These are phyloP conservation scores for Paecilomyces niveus DNA, from an alignment of 2,329 filamentous ascomycete genomes.

Conservation along the genomic window DNA sequence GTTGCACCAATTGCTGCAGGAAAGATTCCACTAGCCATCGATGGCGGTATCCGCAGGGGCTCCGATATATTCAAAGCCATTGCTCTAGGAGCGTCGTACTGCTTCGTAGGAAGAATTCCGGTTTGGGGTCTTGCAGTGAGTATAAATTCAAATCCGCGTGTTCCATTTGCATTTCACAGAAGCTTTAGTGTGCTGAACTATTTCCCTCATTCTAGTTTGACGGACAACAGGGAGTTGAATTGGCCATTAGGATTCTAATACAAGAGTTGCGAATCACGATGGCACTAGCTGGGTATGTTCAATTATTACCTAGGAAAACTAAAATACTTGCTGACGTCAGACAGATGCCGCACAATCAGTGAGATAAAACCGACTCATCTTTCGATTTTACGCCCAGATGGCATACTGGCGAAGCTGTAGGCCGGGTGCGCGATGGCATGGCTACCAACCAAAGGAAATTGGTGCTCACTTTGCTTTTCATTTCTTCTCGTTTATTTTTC, in stretches of 20 bases:
- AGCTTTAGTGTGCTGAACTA: not conserved
- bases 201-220: not conserved
- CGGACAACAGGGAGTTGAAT: conserved; percentile 18
- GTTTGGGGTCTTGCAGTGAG: conserved; percentile 30
- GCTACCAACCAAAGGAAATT: too few species aligned
- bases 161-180: not conserved
- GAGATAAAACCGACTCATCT: conserved; percentile 24
- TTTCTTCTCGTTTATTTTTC: too few species aligned
- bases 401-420: conserved; percentile 21
- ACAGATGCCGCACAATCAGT: not conserved
- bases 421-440: not conserved
- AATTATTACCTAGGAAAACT: conserved; percentile 15
- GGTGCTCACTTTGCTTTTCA: too few species aligned
- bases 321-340: conserved; percentile 7
- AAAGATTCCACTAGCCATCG: conserved; percentile 17
- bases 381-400: conserved; percentile 19
- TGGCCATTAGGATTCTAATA: conserved; percentile 23
- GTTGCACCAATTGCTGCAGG: not conserved
- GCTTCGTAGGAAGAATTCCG: conserved; percentile 24
- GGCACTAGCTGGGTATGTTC: conserved; percentile 24
- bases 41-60: conserved; percentile 28
- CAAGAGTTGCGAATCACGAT: conserved; percentile 26
- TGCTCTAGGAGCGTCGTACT: conserved; percentile 19
- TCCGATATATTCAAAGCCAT: conserved; percentile 32
- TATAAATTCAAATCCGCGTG: conserved; percentile 1